Evolutionary conservation across 352 stramenopile genomes (phyloP), one percentile per base, ranked within the genome.

Genomic region (Phytopythium chamaehyphon): DNA sequence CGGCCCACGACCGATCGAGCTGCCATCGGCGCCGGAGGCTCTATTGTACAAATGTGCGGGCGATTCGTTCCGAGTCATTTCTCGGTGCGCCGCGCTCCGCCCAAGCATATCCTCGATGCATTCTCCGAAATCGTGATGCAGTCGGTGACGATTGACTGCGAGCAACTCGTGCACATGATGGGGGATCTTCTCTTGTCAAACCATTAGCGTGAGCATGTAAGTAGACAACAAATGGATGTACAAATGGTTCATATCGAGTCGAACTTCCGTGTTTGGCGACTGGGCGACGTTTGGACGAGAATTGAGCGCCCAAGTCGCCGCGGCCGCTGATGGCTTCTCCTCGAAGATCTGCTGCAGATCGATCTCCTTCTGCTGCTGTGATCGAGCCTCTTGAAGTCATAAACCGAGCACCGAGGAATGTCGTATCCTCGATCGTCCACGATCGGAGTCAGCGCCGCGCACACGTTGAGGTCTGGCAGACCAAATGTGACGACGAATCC

Each of bases 381-480:
- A 28, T 18, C 5, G 18, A 24, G 3, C 23, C 22, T 4, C 23
- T n/a, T 48, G 11, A 6, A 12, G 5, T 5, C 16, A 33, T 18
- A 26, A 28, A 40, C 6, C 24, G 7, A 8, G 26, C 10, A 24
- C n/a, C 6, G 28, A 9, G 16, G 9, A n/a, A 18, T 21, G 16
- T n/a, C 26, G 44, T 56, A 6, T 55, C 49, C 26, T 48, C 49
- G 21, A 38, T 66, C n/a, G 46, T 51, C n/a, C 24, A 6, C 36
- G 52, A 70, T 5, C 35, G 64, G 9, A 16, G 31, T 7, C 47
- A 68, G 44, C 54, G 47, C 18, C 59, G 38, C 12, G 47, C 19
- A 23, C 61, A 46, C 6, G 43, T 73, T 14, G 54, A 73, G 24
- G 59, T 43, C 18, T 76, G 67, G 67, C 60, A 59, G 15, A 18